Base-by-base conservation (phyloP, 768 basidiomycete genomes). In the Amyloporia xantha region DNA sequence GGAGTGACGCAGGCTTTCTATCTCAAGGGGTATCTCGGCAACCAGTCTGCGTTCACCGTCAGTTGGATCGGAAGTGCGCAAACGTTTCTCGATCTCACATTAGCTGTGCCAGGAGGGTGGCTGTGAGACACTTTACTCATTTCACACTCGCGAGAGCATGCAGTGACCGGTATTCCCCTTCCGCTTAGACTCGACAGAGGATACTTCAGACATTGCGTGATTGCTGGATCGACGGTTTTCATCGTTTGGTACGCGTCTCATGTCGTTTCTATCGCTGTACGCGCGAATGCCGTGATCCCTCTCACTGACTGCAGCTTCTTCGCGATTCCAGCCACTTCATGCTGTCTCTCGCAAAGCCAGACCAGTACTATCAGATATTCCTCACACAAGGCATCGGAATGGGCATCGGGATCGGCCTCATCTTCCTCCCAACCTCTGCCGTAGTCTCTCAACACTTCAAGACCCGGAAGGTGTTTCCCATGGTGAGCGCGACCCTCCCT, bases 381-480 rank as follows among this genome's bases (percentile, higher is more conserved):
- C 63, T 81, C 7, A 63, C 75, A 0, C 78, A 82, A 62, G 78
- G 72, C 2, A 60, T 82, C 15, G 78, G 75, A 11, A 73, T 77
- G 64, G 80, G 79, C 1, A 55, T 76, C 4, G 74, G 74, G 1
- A 66, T 71, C 26, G 73, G 76, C 1, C 55, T 77, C n/a, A 61
- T 77, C 21, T 79, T n/a, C 26, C 43, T 44, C 5, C 27, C 43
- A 15, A 44, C 43, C 4, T 44, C 43, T 30, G 43, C 21, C 28
- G 12, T 44, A 15, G 26, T 33, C 26, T 28, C 43, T 4, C 43
- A 44, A 20, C 43, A 44, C 26, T 44, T 44, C 43, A 44, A 44
- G 20, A 10, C 13, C 4, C 12, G 20, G 5, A 44, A 44, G 20
- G 15, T 27, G 4, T 20, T 44, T 19, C 6, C 43, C 13, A 44